Percentiles rank a stretch among this genome's conserved stretches.
Evolutionary conservation across 257 asterid genomes (phyloP).

Genomic region (Craterostigma plantagineum): DNA sequence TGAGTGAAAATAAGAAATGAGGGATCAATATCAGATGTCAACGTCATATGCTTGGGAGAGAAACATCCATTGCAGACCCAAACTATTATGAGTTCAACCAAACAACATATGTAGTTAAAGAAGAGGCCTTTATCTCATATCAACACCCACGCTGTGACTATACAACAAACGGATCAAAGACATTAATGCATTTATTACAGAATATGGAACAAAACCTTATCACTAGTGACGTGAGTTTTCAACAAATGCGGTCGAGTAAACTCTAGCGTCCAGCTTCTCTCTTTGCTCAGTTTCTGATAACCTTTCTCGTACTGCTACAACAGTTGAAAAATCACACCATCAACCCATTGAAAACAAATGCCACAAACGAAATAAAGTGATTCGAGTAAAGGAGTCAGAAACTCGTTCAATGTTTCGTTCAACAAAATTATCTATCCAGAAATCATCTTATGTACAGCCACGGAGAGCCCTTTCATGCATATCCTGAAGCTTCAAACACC

Average conservation of each 20-base stretch:
- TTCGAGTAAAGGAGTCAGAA: background rate
- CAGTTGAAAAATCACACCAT: conserved; percentile 17
- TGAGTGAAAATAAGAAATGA: conserved; percentile 43
- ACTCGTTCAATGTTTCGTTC: background rate
- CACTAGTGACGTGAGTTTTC: conserved; percentile 28
- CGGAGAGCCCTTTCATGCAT: too few relatives aligned
- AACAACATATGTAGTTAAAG: too few relatives aligned
- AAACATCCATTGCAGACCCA: too few relatives aligned
- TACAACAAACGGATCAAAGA: background rate
- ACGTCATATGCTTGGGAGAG: too few relatives aligned
- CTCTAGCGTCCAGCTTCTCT: conserved; percentile 39
- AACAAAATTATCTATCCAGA: background rate
- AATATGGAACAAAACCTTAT: conserved; percentile 27
- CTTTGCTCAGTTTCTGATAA: conserved; percentile 41
- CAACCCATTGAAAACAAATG: conserved; percentile 10
- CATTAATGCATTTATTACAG: background rate
- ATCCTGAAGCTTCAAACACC: background rate
- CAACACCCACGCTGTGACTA: conserved; percentile 10
- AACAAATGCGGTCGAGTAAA: conserved; percentile 26
- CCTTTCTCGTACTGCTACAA: conserved; percentile 57
- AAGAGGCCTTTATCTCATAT: conserved; percentile 12
- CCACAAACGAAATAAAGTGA: conserved; percentile 6
- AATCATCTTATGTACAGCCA: too few relatives aligned
- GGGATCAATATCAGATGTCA: conserved; percentile 13
- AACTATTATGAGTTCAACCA: too few relatives aligned